Conservation (phyloP, 345 rosid genomes). For the Geranium rotundifolium region DNA sequence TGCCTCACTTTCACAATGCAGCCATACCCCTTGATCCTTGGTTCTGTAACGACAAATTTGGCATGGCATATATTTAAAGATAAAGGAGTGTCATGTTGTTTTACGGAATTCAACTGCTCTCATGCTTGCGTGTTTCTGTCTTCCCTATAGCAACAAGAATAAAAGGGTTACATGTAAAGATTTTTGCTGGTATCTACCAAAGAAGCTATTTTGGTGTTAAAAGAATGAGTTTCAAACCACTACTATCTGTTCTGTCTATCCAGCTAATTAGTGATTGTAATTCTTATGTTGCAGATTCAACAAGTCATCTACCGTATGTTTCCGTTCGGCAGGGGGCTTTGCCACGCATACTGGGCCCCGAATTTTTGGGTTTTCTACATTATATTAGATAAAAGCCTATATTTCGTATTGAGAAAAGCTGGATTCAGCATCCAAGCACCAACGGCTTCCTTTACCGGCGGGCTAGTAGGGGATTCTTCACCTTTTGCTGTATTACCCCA, state of each 20-base stretch:
- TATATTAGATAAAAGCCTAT: slow-evolving; percentile 58
- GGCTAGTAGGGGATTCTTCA: slow-evolving; percentile 71
- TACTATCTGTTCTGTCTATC: slow-evolving; percentile 1
- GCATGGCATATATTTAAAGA: background rate
- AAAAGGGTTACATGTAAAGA: too few species aligned
- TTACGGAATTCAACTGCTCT: background rate
- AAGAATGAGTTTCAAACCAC: background rate
- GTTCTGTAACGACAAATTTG: background rate
- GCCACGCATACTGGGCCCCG: slow-evolving; percentile 98
- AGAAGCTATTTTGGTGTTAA: background rate
- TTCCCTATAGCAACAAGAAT: too few species aligned
- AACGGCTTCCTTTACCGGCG: slow-evolving; percentile 78
- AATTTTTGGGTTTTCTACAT: slow-evolving; percentile 94
- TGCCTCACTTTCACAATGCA: background rate
- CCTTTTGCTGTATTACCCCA: slow-evolving; percentile 68
- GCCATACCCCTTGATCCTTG: background rate
- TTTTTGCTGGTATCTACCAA: too few species aligned
- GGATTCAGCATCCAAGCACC: slow-evolving; percentile 43
- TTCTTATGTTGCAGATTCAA: slow-evolving; percentile 48
- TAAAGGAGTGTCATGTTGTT: background rate
- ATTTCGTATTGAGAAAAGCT: slow-evolving; percentile 41
- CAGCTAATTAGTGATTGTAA: slow-evolving; percentile 10
- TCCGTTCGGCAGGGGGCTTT: slow-evolving; percentile 96
- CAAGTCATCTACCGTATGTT: slow-evolving; percentile 73
- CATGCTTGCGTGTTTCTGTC: background rate